Evolutionary conservation across 164 flowering plant species (phyloP), one percentile per base, ranked within the genome.

Genomic region (Vitis cinerea): DNA sequence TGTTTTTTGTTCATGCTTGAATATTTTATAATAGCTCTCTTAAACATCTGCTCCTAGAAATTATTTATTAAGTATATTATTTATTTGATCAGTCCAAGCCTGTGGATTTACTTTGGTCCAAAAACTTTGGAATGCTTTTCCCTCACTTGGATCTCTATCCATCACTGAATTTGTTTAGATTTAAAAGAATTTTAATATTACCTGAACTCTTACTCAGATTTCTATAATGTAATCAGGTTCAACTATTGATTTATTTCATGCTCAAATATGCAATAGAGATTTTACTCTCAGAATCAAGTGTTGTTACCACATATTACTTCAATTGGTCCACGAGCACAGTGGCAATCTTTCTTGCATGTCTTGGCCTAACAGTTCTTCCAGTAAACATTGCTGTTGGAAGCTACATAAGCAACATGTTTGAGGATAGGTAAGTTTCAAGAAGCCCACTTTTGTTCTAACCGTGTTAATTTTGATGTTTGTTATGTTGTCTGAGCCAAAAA

Each of bases 391-490:
- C 85, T 66, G 89, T 88, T 65, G 93, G 93, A 54, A 84, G 83
- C 85, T 88, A 87, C 79, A 80, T 88, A 27, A 85, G 89, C 83
- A 88, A 88, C 78, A 88, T 88, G 88, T 87, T 87, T 70, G 88
- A 88, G 73, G 93, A 88, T 78, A 83, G 93, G 93, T 88, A 78
- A 70, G 2, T 9, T 6, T 44, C 27, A 47, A 8, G 23, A 56
- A 6, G 37, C 44, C 8, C 13, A 27, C 53, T 56, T 29, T 68
- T 51, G 59, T n/a, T 61, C 16, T 64, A 51, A 19, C 19, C 2
- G 1, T 70, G 16, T 1, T 29, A 9, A 23, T 1, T 17, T 4
- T 31, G 27, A 9, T 50, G 23, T 14, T 61, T 4, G 44, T 6
- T 37, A 37, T 37, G 2, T 37, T 6, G 44, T 4, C 44, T 37